Conservation (phyloP, 257 asterid species). For the Solanum paucissectum region DNA sequence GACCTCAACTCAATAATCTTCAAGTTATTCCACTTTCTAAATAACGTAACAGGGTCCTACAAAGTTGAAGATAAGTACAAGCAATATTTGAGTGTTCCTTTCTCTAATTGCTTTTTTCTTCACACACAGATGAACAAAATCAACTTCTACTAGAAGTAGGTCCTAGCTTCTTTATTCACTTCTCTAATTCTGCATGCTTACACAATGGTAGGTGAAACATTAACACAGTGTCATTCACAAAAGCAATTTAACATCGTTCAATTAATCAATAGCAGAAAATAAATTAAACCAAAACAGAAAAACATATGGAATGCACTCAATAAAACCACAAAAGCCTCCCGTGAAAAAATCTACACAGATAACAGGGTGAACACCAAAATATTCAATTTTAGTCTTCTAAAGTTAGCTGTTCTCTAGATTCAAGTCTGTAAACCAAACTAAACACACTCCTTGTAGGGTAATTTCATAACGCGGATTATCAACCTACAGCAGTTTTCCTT, state of each 20-base stretch:
- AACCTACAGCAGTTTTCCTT: background rate
- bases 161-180: background rate
- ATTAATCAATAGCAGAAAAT: background rate
- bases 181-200: background rate
- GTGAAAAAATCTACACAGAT: background rate
- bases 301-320: background rate
- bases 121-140: background rate
- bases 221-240: background rate
- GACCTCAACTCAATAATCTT: background rate
- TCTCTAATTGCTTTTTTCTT: background rate
- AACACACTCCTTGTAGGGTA: background rate
- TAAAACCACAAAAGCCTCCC: background rate
- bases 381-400: background rate
- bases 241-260: background rate
- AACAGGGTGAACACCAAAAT: background rate
- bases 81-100: background rate
- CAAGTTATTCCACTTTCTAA: background rate
- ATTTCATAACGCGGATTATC: background rate
- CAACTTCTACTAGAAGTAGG: background rate
- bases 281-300: background rate
- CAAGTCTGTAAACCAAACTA: background rate
- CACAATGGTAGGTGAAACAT: background rate
- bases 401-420: background rate
- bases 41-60: background rate
- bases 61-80: background rate